Evolutionary conservation across 345 rosid genomes (phyloP).

Genomic region (Brassica cretica): DNA sequence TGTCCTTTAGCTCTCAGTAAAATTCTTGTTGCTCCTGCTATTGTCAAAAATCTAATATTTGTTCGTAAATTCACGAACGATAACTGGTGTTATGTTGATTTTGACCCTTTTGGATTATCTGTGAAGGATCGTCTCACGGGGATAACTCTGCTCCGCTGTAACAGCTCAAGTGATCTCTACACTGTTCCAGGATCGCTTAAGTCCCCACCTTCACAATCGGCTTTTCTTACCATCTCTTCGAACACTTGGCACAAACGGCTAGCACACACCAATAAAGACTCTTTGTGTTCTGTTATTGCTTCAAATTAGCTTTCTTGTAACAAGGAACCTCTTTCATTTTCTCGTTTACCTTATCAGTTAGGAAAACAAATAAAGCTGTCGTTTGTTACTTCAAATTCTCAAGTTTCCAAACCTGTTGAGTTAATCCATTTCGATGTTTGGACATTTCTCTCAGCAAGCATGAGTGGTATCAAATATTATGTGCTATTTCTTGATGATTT

Average conservation of each 20-base stretch:
- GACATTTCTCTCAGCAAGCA: background rate
- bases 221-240: background rate
- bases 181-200: background rate
- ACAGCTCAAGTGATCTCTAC: background rate
- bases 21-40: background rate
- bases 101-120: background rate
- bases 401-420: background rate
- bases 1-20: background rate
- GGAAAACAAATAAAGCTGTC: background rate
- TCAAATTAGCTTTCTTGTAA: too few species aligned
- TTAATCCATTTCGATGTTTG: background rate
- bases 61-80: background rate
- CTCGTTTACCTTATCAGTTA: background rate
- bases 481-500: background rate
- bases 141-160: background rate
- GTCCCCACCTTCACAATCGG: background rate
- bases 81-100: background rate
- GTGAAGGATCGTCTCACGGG: background rate
- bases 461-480: background rate
- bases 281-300: too few species aligned
- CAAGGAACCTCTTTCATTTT: too few species aligned
- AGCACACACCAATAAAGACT: too few species aligned
- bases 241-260: background rate
- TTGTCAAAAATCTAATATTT: background rate
- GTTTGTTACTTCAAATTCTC: background rate